These are phyloP conservation scores for Aristolochia fimbriata DNA, from an alignment of 164 flowering plant species.

Conservation along the genomic window DNA sequence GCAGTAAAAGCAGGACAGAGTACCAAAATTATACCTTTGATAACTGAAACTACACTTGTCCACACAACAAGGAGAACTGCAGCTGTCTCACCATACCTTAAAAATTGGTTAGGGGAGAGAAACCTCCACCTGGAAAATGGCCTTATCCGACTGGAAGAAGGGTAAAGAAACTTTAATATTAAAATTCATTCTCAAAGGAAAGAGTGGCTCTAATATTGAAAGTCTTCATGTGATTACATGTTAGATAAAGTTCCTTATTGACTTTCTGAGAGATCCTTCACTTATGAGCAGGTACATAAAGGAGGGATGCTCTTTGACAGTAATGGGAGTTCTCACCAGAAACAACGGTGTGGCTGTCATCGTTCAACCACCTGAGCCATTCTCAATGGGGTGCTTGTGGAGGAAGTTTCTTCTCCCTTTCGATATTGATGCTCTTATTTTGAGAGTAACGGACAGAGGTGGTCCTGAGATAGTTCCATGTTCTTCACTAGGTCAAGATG, in stretches of 20 bases:
- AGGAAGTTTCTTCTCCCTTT: slow-evolving; percentile 37
- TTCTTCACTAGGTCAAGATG: background rate
- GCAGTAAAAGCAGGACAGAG: slow-evolving; percentile 56
- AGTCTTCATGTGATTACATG: background rate
- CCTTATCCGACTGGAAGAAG: slow-evolving; percentile 45
- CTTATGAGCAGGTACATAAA: slow-evolving; percentile 40
- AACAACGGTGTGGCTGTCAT: slow-evolving; percentile 31
- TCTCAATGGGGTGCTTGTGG: slow-evolving; percentile 58
- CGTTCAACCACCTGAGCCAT: slow-evolving; percentile 41
- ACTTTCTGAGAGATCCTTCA: background rate
- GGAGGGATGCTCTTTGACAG: slow-evolving; percentile 46
- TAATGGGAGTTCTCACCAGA: slow-evolving; percentile 38
- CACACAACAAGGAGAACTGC: slow-evolving; percentile 26
- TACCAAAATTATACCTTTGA: slow-evolving; percentile 37
- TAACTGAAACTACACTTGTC: slow-evolving; percentile 42
- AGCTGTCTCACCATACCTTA: slow-evolving; percentile 36
- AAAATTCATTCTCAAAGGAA: too few species aligned
- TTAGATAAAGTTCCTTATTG: background rate
- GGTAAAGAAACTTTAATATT: slow-evolving; percentile 23
- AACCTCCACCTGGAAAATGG: slow-evolving; percentile 38
- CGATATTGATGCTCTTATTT: slow-evolving; percentile 41
- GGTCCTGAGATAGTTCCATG: slow-evolving; percentile 1
- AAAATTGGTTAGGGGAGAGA: slow-evolving; percentile 47
- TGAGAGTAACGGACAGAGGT: slow-evolving; percentile 17
- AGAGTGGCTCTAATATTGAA: too few species aligned